A percentile compares a stretch with the other conserved stretches of the same genome.
These are phyloP conservation scores for Corylus avellana DNA, from an alignment of 306 rosid species.

Conservation along the genomic window DNA sequence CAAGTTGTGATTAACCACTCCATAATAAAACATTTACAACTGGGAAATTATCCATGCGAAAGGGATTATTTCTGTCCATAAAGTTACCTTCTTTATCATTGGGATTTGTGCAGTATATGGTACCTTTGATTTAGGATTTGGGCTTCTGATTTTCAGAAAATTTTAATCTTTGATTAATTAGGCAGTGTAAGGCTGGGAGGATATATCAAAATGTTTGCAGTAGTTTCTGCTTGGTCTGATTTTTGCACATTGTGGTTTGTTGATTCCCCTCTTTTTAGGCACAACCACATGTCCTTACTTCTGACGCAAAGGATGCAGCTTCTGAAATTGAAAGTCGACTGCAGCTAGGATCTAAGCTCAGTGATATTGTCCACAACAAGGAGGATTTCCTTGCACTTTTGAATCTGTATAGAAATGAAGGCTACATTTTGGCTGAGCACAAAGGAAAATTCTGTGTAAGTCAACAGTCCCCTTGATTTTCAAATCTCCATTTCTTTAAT, in stretches of 20 bases:
- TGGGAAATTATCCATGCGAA: background rate
- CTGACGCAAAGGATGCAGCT: slow-evolving; percentile 84
- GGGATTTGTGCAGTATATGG: background rate
- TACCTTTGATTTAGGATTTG: background rate
- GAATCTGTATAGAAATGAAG: slow-evolving; percentile 65
- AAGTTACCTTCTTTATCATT: background rate
- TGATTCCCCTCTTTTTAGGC: slow-evolving; percentile 39
- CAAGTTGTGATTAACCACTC: background rate
- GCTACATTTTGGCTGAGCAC: slow-evolving; percentile 78
- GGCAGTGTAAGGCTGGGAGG: background rate
- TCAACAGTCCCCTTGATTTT: slow-evolving; percentile 14
- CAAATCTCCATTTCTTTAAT: slow-evolving; percentile 11
- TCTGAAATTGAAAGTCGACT: slow-evolving; percentile 69
- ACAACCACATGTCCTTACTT: slow-evolving; percentile 51
- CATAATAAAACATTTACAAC: background rate
- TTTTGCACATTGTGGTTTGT: slow-evolving; percentile 20
- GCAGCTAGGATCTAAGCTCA: slow-evolving; percentile 86
- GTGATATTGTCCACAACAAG: slow-evolving; percentile 61
- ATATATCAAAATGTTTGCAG: background rate
- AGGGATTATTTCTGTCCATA: background rate
- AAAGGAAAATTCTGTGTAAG: slow-evolving; percentile 81
- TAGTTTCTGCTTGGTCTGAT: background rate
- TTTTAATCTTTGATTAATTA: slow-evolving; percentile 1
- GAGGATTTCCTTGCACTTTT: slow-evolving; percentile 76
- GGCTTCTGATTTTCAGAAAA: background rate